Evolutionary conservation across 495 filamentous ascomycete species (phyloP).

Genomic region (Penicillium dipodomyicola): DNA sequence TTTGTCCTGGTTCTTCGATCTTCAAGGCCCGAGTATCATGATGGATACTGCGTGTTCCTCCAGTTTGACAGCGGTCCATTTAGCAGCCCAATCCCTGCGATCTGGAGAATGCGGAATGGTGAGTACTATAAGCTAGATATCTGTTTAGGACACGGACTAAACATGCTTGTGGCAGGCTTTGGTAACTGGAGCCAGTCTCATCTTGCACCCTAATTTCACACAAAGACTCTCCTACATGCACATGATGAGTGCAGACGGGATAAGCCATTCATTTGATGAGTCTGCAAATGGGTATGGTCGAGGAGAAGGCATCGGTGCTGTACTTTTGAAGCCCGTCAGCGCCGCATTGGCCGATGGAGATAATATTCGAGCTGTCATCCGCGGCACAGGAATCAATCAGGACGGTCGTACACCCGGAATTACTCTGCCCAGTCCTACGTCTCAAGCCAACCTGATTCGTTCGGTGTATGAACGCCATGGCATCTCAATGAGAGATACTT

Average conservation of each 20-base stretch:
- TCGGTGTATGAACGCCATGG: slow-evolving; percentile 46
- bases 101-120: slow-evolving; percentile 39
- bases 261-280: slow-evolving; percentile 32
- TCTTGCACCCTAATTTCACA: slow-evolving; percentile 28
- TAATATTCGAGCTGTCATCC: slow-evolving; percentile 44
- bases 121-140: background rate
- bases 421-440: slow-evolving; percentile 52
- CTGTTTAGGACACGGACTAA: slow-evolving; percentile 1
- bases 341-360: slow-evolving; percentile 41
- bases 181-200: slow-evolving; percentile 27
- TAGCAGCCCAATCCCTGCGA: slow-evolving; percentile 41
- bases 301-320: slow-evolving; percentile 40
- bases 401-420: slow-evolving; percentile 47
- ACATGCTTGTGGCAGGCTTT: slow-evolving; percentile 18
- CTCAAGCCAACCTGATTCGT: slow-evolving; percentile 53
- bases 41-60: slow-evolving; percentile 47
- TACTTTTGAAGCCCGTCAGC: slow-evolving; percentile 37
- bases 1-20: slow-evolving; percentile 42
- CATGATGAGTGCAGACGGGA: slow-evolving; percentile 31
- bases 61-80: slow-evolving; percentile 37
- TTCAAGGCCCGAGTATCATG: slow-evolving; percentile 39
- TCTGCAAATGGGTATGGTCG: slow-evolving; percentile 37
- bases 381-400: slow-evolving; percentile 31
- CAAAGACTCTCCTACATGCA: slow-evolving; percentile 28
- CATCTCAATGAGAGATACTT: slow-evolving; percentile 41